Evolutionary conservation across 345 rosid species (phyloP), one percentile per base, ranked within the genome.

Genomic region (Lumnitzera racemosa): DNA sequence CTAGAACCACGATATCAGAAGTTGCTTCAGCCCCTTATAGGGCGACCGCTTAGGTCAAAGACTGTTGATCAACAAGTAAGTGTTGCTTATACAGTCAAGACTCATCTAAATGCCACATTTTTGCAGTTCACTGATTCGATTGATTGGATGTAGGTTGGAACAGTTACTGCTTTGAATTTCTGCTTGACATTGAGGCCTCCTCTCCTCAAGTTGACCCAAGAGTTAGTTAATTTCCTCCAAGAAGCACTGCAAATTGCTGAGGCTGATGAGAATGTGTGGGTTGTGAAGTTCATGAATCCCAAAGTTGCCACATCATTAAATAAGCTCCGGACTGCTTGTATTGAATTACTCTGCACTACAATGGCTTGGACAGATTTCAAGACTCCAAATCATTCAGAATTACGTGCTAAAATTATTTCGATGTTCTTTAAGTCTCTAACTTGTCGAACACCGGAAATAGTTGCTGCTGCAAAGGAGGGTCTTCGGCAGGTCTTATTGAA

Each of bases 341-440:
- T 90, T 65, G 99, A 94, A 78, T 83, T 94, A 31, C 88, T 94
- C 41, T 90, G 97, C 77, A 94, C 97, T 46, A 81, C 99, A 31
- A 94, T 94, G 99, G 96, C 97, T 41, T 94, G 99, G 99, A 77
- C 92, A 13, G 97, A 94, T 75, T 88, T 94, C 74, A 86, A 75
- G 77, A 83, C 96, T 55, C 85, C 81, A 52, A 79, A 69, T 83
- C 92, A 94, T 79, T 54, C 86, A 51, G 97, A 94, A 51, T 70
- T 94, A 68, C 96, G 96, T 55, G 80, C 92, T 43, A 94, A 94
- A 81, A 90, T 94, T 58, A 94, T 90, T 62, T 82, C 97, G 61
- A 94, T 94, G 99, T 94, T 94, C 78, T 90, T 94, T 81, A 94
- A 90, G 78, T 94, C 96, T 58, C 74, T 94, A 79, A 94, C 99